Percentiles rank a stretch among this genome's conserved stretches.
Evolutionary conservation across 441 rosid species (phyloP).

Genomic region (Pelargonium citronellum): DNA sequence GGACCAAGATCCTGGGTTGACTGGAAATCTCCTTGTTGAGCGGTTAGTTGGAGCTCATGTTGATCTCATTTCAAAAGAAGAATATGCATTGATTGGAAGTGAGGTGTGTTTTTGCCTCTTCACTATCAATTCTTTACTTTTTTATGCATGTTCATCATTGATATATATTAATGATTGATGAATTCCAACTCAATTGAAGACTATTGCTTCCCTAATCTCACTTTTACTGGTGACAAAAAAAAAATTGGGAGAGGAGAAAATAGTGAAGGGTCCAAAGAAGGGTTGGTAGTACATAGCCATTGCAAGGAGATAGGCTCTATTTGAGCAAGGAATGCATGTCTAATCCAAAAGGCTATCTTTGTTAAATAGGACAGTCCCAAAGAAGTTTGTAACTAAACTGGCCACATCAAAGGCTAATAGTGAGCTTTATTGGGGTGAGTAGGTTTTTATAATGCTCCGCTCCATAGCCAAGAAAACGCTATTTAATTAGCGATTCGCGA

Average conservation of each 20-base stretch:
- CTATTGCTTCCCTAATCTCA: too few species aligned
- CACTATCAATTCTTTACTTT: background rate
- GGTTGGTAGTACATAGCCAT: background rate
- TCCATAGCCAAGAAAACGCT: too few species aligned
- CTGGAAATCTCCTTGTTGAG: constrained; percentile 83
- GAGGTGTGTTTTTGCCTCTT: constrained; percentile 45
- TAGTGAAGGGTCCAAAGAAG: background rate
- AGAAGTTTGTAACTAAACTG: background rate
- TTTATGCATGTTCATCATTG: background rate
- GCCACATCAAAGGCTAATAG: too few species aligned
- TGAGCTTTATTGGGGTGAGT: background rate
- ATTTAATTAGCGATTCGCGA: too few species aligned
- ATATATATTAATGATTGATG: too few species aligned
- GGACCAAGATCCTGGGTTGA: constrained; percentile 81
- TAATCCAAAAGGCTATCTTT: background rate
- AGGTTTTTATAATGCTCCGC: background rate
- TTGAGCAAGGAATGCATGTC: background rate
- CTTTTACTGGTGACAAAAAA: too few species aligned
- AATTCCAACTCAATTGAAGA: background rate
- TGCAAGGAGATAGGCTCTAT: background rate
- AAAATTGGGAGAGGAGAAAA: background rate
- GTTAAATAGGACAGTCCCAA: background rate
- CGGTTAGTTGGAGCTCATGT: constrained; percentile 82
- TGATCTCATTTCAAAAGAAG: constrained; percentile 84
- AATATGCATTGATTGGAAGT: constrained; percentile 73